phyloP scores from a whole-genome alignment of 2,329 filamentous ascomycete genomes.

The Colletotrichum australisinense region DNA sequence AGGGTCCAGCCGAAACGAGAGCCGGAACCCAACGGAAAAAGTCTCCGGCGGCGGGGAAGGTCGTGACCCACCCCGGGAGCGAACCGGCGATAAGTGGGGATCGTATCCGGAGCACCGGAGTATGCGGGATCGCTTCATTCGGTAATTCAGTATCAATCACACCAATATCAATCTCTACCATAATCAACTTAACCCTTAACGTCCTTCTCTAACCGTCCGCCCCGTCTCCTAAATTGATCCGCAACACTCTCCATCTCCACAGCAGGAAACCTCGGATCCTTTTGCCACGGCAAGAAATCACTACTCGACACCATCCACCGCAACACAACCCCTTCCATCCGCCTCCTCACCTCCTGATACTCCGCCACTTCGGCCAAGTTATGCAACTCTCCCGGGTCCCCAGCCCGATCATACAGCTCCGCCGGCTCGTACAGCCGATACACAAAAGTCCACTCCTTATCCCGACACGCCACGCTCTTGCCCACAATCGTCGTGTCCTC shows the following conservation, averaged over 20 bases:
- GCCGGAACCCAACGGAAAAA: not conserved
- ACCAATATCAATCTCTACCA: not conserved
- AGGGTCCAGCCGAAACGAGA: not conserved
- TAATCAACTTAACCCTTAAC: not conserved
- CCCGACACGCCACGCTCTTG: slow-evolving; percentile 52
- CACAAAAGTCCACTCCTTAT: slow-evolving; percentile 53
- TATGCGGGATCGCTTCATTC: not conserved
- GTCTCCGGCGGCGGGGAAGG: not conserved
- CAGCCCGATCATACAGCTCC: slow-evolving; percentile 53
- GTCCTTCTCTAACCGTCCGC: not conserved
- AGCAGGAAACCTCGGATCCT: slow-evolving; percentile 48
- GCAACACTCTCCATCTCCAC: slow-evolving; percentile 46
- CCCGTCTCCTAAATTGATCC: slow-evolving; percentile 37
- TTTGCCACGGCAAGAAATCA: slow-evolving; percentile 49
- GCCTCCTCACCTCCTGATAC: slow-evolving; percentile 38
- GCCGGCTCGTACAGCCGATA: slow-evolving; percentile 58
- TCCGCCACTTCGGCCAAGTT: slow-evolving; percentile 48
- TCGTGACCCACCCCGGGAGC: not conserved
- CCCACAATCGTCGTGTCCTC: slow-evolving; percentile 55
- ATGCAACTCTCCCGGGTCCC: slow-evolving; percentile 51
- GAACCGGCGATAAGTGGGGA: not conserved
- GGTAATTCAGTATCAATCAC: not conserved
- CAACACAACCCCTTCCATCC: slow-evolving; percentile 47
- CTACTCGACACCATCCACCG: slow-evolving; percentile 50
- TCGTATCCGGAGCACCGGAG: not conserved